Evolutionary conservation across 1,284 basidiomycete genomes (phyloP), one percentile per base, ranked within the genome.

Genomic region (Naganishia sp.): DNA sequence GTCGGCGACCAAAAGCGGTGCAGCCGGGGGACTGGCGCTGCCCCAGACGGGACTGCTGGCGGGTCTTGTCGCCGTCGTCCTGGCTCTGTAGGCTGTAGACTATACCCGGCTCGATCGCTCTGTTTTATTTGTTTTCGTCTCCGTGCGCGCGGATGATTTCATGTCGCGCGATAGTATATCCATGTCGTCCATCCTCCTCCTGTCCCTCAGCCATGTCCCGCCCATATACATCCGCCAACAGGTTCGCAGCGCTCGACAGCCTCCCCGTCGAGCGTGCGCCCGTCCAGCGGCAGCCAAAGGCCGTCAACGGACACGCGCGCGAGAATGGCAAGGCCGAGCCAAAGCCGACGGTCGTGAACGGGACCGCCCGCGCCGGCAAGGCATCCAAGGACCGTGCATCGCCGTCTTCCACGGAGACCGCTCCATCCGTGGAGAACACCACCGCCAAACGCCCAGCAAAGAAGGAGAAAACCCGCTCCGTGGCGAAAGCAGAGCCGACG

Each of bases 231-330:
- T 61, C 59, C 23, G 59, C n/a, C 59, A 61, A 61, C 48, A 25
- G 59, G 48, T 61, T 61, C 25, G 59, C 59, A 50, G 59, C 59
- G 11, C 59, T 61, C 23, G 59, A 61, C 13, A 52, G 48, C 36
- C 59, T 61, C 36, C 53, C 53, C 7, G 6, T n/a, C 15, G 43
- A 61, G 23, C 48, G 59, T 2, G 9, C 46, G 28, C 21, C 59
- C 6, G 15, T 13, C 7, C 21, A 23, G n/a, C n/a, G 11, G 10
- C 21, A 52, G 18, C 25, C 31, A 16, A 44, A 36, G 6, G 39
- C 36, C 0, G 31, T 18, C 16, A 39, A 46, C 36, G 57, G 45
- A 15, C 31, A 28, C 6, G 18, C 31, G n/a, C 42, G 43, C 55
- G 55, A 23, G 10, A 46, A 60, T 33, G 57, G 45, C 2, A 48